Percentiles rank a stretch among this genome's conserved stretches.
phyloP scores from a whole-genome alignment of 148 eudicot species.

The Amaranthus cruentus region DNA sequence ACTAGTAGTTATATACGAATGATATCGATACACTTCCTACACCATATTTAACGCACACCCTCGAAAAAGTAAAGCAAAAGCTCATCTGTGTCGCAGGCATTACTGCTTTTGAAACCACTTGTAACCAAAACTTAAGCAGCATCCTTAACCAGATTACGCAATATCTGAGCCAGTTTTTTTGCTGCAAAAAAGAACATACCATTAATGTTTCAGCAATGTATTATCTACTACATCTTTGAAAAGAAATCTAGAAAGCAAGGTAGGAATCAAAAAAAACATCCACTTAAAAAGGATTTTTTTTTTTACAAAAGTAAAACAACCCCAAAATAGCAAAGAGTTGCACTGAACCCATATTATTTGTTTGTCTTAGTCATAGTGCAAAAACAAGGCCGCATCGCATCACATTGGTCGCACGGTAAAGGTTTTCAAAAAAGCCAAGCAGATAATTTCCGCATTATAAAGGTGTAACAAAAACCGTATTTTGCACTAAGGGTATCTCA shows the following conservation, averaged over 20 bases:
- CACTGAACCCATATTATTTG: too few species aligned
- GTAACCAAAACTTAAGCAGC: constrained; percentile 3
- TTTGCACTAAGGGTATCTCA: too few species aligned
- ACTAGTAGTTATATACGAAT: neutral
- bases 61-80: neutral
- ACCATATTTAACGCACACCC: neutral
- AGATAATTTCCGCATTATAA: neutral
- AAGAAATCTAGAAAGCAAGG: neutral
- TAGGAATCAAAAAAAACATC: neutral
- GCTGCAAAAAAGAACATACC: neutral
- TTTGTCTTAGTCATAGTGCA: too few species aligned
- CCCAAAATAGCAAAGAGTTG: neutral
- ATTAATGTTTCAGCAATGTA: neutral
- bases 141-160: neutral
- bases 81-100: neutral
- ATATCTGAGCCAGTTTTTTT: neutral
- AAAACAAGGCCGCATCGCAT: too few species aligned
- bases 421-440: neutral
- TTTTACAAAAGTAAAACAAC: neutral
- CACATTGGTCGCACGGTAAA: neutral
- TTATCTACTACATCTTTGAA: neutral
- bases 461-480: too few species aligned
- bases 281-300: neutral
- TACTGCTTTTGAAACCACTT: neutral
- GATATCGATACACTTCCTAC: neutral